These are phyloP conservation scores for Tetracladium marchalianum DNA, from an alignment of 495 filamentous ascomycete genomes.

Conservation along the genomic window DNA sequence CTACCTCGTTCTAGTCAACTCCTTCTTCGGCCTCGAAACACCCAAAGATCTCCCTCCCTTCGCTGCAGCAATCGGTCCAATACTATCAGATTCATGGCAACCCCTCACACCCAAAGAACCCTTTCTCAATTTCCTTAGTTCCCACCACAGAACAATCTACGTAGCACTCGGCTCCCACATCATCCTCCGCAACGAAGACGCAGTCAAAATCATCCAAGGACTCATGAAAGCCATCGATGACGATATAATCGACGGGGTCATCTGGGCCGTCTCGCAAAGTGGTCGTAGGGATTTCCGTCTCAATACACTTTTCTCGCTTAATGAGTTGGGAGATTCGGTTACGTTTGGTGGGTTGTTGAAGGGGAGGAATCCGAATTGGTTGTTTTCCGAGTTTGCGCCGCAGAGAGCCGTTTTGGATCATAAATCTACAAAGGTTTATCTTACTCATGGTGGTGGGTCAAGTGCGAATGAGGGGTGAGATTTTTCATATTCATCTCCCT, in stretches of 20 bases:
- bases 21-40: constrained; percentile 30
- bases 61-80: constrained; percentile 25
- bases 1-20: constrained; percentile 31
- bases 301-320: neutral
- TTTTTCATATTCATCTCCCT: too few relatives aligned
- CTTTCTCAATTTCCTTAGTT: constrained; percentile 16
- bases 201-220: constrained; percentile 20
- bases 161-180: constrained; percentile 31
- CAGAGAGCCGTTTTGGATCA: constrained; percentile 27
- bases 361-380: constrained; percentile 17
- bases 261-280: constrained; percentile 24
- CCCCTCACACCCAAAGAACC: constrained; percentile 12
- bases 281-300: constrained; percentile 15
- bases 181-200: constrained; percentile 18
- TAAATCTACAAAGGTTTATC: constrained; percentile 19
- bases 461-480: constrained; percentile 26
- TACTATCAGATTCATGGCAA: constrained; percentile 22
- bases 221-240: constrained; percentile 17
- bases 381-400: constrained; percentile 23
- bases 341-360: constrained; percentile 18
- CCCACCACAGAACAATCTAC: constrained; percentile 22
- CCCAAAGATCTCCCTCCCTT: constrained; percentile 29
- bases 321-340: neutral
- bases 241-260: constrained; percentile 26
- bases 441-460: constrained; percentile 27